Conservation (phyloP, 352 stramenopile species). For the Phytophthora pinifolia region DNA sequence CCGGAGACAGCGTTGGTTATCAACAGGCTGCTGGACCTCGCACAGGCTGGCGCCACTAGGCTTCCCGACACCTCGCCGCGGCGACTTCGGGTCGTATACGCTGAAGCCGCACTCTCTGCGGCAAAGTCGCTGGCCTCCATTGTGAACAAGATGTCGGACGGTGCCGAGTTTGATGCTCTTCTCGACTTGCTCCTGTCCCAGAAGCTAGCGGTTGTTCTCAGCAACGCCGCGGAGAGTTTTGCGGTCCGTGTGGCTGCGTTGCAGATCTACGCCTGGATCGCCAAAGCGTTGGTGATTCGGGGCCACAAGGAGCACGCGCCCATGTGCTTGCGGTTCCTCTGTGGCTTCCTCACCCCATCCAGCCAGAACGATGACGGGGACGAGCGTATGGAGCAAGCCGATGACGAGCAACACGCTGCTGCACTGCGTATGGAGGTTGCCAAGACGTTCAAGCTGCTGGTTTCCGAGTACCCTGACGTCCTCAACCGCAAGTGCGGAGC, state of each 20-base stretch:
- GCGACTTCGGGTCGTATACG: constrained; percentile 43
- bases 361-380: constrained; percentile 21
- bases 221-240: constrained; percentile 38
- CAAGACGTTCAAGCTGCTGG: constrained; percentile 78
- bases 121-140: constrained; percentile 82
- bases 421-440: constrained; percentile 71
- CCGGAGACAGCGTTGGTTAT: constrained; percentile 70
- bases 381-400: constrained; percentile 32
- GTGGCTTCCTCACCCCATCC: constrained; percentile 53
- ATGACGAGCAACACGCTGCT: constrained; percentile 21
- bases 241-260: constrained; percentile 59
- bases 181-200: constrained; percentile 67
- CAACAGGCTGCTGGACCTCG: constrained; percentile 75
- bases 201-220: constrained; percentile 64
- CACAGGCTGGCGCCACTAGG: constrained; percentile 41
- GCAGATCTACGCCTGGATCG: constrained; percentile 85
- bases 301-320: constrained; percentile 72
- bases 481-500: constrained; percentile 85
- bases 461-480: constrained; percentile 78
- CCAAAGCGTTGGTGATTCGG: constrained; percentile 80
- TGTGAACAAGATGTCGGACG: constrained; percentile 87
- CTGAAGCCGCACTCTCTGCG: constrained; percentile 57
- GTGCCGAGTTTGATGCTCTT: constrained; percentile 73
- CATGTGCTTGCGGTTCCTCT: constrained; percentile 70
- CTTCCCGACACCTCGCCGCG: constrained; percentile 12